These are phyloP conservation scores for Tephrocybe sp. DNA, from an alignment of 768 basidiomycete genomes.

Conservation along the genomic window DNA sequence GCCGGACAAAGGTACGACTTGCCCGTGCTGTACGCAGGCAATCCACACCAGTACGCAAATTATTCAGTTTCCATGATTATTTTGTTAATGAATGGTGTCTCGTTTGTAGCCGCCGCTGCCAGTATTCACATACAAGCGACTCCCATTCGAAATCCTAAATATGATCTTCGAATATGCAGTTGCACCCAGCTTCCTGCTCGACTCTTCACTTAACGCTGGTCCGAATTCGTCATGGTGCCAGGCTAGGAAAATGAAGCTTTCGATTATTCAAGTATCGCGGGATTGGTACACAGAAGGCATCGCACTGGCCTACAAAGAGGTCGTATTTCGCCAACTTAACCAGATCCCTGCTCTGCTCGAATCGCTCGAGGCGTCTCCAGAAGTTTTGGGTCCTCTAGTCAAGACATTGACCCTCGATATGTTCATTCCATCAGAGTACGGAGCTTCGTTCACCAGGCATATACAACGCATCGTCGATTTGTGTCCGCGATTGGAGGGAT, in stretches of 20 bases:
- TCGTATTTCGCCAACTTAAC: slow-evolving; percentile 21
- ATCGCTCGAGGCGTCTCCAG: slow-evolving; percentile 14
- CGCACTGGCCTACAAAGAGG: slow-evolving; percentile 22
- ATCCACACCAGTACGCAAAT: not conserved
- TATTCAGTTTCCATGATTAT: no score
- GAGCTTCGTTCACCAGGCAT: slow-evolving; percentile 6
- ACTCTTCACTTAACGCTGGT: slow-evolving; percentile 11
- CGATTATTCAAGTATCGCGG: slow-evolving; percentile 22
- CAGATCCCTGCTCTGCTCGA: slow-evolving; percentile 20
- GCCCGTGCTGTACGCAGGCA: not conserved
- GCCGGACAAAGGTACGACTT: not conserved
- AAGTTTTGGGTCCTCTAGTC: slow-evolving; percentile 9
- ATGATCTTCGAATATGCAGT: slow-evolving; percentile 22
- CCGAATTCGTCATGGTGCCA: slow-evolving; percentile 21
- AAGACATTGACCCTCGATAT: slow-evolving; percentile 14
- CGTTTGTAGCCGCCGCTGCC: not conserved
- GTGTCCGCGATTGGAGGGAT: slow-evolving; percentile 6
- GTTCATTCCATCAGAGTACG: slow-evolving; percentile 9
- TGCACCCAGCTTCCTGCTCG: slow-evolving; percentile 21
- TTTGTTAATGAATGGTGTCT: not conserved
- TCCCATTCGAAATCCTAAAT: slow-evolving; percentile 22
- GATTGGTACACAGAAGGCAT: slow-evolving; percentile 22
- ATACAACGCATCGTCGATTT: slow-evolving; percentile 9
- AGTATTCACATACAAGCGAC: not conserved
- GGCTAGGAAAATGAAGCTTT: slow-evolving; percentile 18